These are phyloP conservation scores for Leucaena leucocephala DNA, from an alignment of 306 rosid species.

Conservation along the genomic window DNA sequence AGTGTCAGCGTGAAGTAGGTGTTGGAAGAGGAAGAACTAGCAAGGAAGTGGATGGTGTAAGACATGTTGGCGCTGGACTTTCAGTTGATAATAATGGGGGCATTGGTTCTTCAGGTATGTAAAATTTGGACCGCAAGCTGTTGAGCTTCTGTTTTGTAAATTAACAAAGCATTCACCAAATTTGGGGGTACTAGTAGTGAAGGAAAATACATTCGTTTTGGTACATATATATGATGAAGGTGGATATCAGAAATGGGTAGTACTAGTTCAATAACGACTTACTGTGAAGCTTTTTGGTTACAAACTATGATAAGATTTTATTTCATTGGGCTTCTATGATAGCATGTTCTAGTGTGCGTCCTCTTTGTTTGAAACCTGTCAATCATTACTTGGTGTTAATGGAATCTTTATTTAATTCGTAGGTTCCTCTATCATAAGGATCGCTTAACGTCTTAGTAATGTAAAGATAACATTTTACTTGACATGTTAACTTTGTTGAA, in stretches of 20 bases:
- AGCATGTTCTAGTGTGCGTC: neutral
- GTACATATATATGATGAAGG: too few relatives aligned
- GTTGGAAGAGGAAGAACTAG: slow-evolving; percentile 39
- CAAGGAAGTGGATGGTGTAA: slow-evolving; percentile 42
- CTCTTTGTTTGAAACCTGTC: neutral
- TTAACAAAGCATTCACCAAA: too few relatives aligned
- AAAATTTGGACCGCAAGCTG: neutral
- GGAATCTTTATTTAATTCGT: neutral
- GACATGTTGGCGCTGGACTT: slow-evolving; percentile 34
- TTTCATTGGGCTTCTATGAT: too few relatives aligned
- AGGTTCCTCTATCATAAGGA: neutral
- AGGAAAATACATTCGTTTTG: too few relatives aligned
- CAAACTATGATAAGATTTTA: neutral
- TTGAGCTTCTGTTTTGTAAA: slow-evolving; percentile 29
- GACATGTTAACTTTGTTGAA: neutral
- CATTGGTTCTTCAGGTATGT: slow-evolving; percentile 55
- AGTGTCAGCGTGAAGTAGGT: slow-evolving; percentile 32
- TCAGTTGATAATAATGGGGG: slow-evolving; percentile 38
- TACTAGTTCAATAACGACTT: too few relatives aligned
- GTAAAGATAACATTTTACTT: neutral
- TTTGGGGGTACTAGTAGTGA: too few relatives aligned
- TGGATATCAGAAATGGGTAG: too few relatives aligned
- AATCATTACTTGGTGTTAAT: neutral
- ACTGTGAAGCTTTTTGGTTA: too few relatives aligned
- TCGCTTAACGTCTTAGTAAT: neutral